Evolutionary conservation across 2,329 filamentous ascomycete genomes (phyloP).

Genomic region (Didymella glomerata): DNA sequence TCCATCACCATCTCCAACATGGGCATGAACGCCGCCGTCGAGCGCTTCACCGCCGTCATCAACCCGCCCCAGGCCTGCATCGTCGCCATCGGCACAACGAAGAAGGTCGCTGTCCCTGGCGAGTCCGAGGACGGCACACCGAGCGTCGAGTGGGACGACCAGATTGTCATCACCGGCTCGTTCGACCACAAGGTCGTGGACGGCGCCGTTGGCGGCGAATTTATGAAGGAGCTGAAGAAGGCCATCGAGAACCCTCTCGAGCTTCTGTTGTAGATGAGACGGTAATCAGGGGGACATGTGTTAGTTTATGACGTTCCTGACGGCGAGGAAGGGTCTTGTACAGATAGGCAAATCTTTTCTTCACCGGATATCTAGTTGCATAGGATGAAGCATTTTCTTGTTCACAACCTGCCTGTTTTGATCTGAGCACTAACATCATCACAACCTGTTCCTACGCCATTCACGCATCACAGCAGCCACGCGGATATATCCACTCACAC

Average conservation of each 20-base stretch:
- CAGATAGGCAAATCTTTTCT: too few species aligned
- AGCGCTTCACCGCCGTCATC: constrained; percentile 98
- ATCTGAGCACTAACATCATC: too few species aligned
- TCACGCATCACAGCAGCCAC: too few species aligned
- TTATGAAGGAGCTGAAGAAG: constrained; percentile 97
- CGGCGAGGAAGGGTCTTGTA: constrained; percentile 36
- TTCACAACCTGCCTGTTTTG: too few species aligned
- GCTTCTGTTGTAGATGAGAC: constrained; percentile 76
- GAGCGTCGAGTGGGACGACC: constrained; percentile 88
- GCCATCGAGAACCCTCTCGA: constrained; percentile 96
- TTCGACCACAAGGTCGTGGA: constrained; percentile 99
- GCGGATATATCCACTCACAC: too few species aligned
- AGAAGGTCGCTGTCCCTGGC: constrained; percentile 90
- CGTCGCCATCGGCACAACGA: constrained; percentile 90
- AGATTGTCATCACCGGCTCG: constrained; percentile 92
- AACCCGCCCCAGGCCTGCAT: constrained; percentile 98
- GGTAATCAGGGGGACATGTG: neutral
- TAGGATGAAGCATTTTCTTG: constrained; percentile 5
- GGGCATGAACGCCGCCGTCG: constrained; percentile 98
- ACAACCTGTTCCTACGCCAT: too few species aligned
- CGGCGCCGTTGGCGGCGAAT: constrained; percentile 94
- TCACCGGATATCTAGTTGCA: constrained; percentile 12
- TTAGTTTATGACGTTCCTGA: too few species aligned
- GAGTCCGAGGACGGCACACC: constrained; percentile 82
- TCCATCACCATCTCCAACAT: constrained; percentile 99